A percentile compares a stretch with the other conserved stretches of the same genome.
phyloP scores from a whole-genome alignment of 306 rosid species.

The Sechiopsis laciniata region DNA sequence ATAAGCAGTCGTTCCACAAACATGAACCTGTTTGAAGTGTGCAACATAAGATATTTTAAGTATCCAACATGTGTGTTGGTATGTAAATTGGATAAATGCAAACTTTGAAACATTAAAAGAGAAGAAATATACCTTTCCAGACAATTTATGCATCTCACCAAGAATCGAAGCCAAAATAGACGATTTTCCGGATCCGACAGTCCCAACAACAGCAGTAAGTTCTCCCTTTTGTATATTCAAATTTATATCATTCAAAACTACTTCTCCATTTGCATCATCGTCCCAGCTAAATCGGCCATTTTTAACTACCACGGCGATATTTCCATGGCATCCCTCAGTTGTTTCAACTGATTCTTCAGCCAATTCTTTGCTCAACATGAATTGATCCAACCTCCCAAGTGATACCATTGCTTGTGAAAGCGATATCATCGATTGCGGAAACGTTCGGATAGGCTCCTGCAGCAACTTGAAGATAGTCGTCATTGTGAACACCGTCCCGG shows the following conservation, averaged over 20 bases:
- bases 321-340: constrained; percentile 22
- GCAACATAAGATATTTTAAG: not conserved
- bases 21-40: constrained; percentile 21
- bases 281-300: constrained; percentile 69
- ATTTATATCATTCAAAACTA: constrained; percentile 38
- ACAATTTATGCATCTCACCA: constrained; percentile 68
- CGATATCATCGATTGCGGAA: constrained; percentile 86
- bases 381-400: constrained; percentile 54
- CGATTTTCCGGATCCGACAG: constrained; percentile 87
- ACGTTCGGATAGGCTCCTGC: constrained; percentile 85
- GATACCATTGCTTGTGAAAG: constrained; percentile 82
- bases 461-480: constrained; percentile 72
- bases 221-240: constrained; percentile 46
- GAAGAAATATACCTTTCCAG: constrained; percentile 40
- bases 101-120: not conserved
- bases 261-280: constrained; percentile 33
- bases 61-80: too few species aligned
- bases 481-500: constrained; percentile 74
- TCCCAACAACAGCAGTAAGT: constrained; percentile 73
- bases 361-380: constrained; percentile 46
- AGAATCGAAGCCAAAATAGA: constrained; percentile 60
- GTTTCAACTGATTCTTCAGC: constrained; percentile 25
- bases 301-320: constrained; percentile 43
- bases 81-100: not conserved
- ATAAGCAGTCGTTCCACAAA: constrained; percentile 59